Evolutionary conservation across 2,329 filamentous ascomycete genomes (phyloP).

Genomic region (Hypoxylon sp.): DNA sequence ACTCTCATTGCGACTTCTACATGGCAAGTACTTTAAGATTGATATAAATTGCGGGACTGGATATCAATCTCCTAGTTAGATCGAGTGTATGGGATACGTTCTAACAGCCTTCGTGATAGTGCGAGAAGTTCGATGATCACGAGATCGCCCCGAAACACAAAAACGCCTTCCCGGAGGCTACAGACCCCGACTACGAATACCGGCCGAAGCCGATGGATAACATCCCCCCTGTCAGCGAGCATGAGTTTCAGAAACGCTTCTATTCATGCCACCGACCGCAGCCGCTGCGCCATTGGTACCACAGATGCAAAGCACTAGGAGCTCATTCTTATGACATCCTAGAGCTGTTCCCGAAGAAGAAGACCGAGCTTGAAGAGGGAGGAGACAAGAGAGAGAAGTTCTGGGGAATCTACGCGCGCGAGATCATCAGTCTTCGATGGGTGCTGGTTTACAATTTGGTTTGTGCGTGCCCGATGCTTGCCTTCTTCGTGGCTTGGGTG

Average conservation of each 20-base stretch:
- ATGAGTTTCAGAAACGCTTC: constrained; percentile 15
- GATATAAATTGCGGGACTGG: not conserved
- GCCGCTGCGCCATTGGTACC: not conserved
- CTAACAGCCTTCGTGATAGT: constrained; percentile 3
- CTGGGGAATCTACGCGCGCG: constrained; percentile 25
- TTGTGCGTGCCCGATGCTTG: constrained; percentile 5
- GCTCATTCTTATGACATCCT: not conserved
- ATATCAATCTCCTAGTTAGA: not conserved
- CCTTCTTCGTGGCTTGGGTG: not conserved
- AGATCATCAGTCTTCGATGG: constrained; percentile 10
- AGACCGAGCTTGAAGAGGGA: not conserved
- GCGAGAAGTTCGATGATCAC: constrained; percentile 18
- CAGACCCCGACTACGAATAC: constrained; percentile 10
- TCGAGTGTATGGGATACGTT: not conserved
- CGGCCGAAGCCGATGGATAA: constrained; percentile 7
- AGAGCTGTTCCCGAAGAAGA: constrained; percentile 12
- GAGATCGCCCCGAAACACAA: constrained; percentile 1
- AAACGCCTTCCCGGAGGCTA: constrained; percentile 3
- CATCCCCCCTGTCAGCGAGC: constrained; percentile 9
- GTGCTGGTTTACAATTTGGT: constrained; percentile 15
- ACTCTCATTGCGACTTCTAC: constrained; percentile 25
- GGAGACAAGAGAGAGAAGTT: constrained; percentile 8
- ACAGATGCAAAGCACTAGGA: not conserved
- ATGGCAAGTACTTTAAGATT: constrained; percentile 5
- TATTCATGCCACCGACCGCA: constrained; percentile 3